Base-by-base conservation (phyloP, 2,329 filamentous ascomycete species). In the Fusarium pseudoanthophilum region DNA sequence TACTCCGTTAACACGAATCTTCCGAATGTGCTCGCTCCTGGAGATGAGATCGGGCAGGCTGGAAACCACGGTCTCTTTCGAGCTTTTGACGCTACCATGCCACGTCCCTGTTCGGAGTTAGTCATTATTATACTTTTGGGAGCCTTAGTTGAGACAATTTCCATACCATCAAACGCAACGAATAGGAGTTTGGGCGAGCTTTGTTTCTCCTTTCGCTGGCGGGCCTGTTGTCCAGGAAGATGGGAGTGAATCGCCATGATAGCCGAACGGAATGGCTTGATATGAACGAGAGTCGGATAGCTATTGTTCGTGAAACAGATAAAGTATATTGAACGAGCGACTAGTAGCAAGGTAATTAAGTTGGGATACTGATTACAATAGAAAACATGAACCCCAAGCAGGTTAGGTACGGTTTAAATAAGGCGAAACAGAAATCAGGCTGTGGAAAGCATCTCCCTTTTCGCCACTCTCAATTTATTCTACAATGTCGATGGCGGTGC, bases 21-120 rank as follows among this genome's bases (percentile, higher is more conserved):
- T 53, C 0, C 24, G 24, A 28, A 37, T 14, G 0, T 37, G 14
- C 0, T 53, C 51, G 34, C 24, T 0, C 1, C 28, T 53, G 3
- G 51, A 37, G 24, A 53, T 53, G 34, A 53, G 34, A 13, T 28
- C 34, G 0, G 51, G 51, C 2, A 53, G 24, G 20, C 51, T 2
- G 2, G 51, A 53, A 0, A 53, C 51, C 2, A 53, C 51, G 0
- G 51, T 53, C 24, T 53, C 51, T 4, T 53, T 53, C 2, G 51
- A 37, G 20, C 20, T 37, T 13, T 53, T 28, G 34, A 37, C 24
- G 11, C 34, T 39, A 4, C 51, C 51, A n/a, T 53, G 51, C 51
- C 51, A 53, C 2, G 51, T 48, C 18, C 42, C 42, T 45, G 3
- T 20, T 45, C 11, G 2, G 7, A 5, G 4, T 45, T 2, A 45